Base-by-base conservation (phyloP, 306 rosid genomes). In the Pyrus betulifolia region DNA sequence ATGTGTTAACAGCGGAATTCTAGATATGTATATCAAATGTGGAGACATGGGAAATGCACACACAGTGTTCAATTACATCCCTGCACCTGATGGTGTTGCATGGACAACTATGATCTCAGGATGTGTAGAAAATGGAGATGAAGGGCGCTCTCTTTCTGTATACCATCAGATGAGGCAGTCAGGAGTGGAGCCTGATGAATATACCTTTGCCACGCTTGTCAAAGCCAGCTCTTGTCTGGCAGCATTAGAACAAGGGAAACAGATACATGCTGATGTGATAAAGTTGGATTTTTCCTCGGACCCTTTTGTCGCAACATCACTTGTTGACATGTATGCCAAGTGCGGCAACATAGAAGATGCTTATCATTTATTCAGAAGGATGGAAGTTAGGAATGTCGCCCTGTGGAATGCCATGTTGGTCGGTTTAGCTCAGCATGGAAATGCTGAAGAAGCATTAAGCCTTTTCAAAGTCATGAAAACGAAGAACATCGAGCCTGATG, bases 31-130 rank as follows among this genome's bases (percentile, higher is more conserved):
- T 79, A 74, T 91, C 8, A 93, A 91, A 84, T 88, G 97, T 71
- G 95, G 97, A 84, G 98, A 89, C 65, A 79, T 88, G 91, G 76
- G 71, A 82, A 77, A 79, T 75, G 92, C 98, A 2, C 57, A 31
- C 66, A 64, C 17, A 67, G 79, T 89, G 72, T 93, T 93, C 85
- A 69, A 60, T 49, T 86, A 81, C 81, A 93, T 93, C 59, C 84
- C 86, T 57, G 75, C 60, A 14, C 93, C 91, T 5, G 97, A 91
- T 72, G 84, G 87, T 76, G 90, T 93, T 74, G 96, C 89, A n/a
- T 93, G 98, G 96, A 93, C 95, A 21, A 88, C 93, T 62, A 88
- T 93, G 90, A 91, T 93, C 70, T 91, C 95, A 8, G 93, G 97
- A 28, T 89, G 82, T 30, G 71, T 91, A 69, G 98, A 93, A 59